Evolutionary conservation across 345 rosid genomes (phyloP).

Genomic region (Aquilaria sinensis): DNA sequence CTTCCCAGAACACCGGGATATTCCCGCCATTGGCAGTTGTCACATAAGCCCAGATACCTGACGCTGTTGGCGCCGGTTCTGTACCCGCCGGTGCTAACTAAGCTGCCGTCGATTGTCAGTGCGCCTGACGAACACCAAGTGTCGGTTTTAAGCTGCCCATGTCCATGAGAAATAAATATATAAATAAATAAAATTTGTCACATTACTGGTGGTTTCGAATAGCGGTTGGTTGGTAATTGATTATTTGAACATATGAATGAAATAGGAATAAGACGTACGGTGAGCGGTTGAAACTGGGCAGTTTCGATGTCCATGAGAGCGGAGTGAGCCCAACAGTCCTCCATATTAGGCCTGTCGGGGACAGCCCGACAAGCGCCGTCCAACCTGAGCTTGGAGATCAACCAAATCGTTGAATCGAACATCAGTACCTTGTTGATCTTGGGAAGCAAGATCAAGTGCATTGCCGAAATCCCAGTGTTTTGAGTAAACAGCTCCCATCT

Average conservation of each 20-base stretch:
- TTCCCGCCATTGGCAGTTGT: slow-evolving; percentile 54
- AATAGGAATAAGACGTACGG: slow-evolving; percentile 14
- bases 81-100: slow-evolving; percentile 70
- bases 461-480: slow-evolving; percentile 73
- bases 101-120: slow-evolving; percentile 43
- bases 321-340: slow-evolving; percentile 70
- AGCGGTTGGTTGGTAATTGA: too few relatives aligned
- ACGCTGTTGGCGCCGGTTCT: slow-evolving; percentile 51
- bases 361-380: slow-evolving; percentile 33
- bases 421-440: slow-evolving; percentile 41
- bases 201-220: too few relatives aligned
- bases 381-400: slow-evolving; percentile 36
- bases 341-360: slow-evolving; percentile 12
- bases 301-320: slow-evolving; percentile 40
- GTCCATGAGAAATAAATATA: not conserved
- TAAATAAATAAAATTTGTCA: not conserved
- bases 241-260: too few relatives aligned
- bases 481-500: slow-evolving; percentile 41
- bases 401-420: slow-evolving; percentile 69
- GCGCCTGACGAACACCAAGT: slow-evolving; percentile 97
- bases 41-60: slow-evolving; percentile 40
- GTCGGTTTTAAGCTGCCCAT: slow-evolving; percentile 50
- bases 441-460: slow-evolving; percentile 67
- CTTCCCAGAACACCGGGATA: slow-evolving; percentile 50
- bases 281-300: slow-evolving; percentile 32